phyloP scores from a whole-genome alignment of 2,329 filamentous ascomycete genomes.

The Botrytis byssoidea region DNA sequence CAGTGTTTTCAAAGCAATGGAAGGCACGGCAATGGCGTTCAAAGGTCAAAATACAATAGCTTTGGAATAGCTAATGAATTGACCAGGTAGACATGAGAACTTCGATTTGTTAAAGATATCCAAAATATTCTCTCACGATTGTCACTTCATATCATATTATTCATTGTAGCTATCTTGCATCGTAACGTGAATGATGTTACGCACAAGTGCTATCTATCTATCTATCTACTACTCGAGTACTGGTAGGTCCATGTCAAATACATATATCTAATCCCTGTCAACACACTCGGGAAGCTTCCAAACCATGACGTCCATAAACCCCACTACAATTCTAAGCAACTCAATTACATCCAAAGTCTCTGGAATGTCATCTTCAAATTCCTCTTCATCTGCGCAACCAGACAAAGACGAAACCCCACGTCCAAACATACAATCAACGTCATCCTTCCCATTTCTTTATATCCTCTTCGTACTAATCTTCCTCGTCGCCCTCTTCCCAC shows the following conservation, averaged over 20 bases:
- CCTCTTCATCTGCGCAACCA: constrained; percentile 16
- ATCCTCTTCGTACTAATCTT: constrained; percentile 51
- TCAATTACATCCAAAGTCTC: constrained; percentile 1
- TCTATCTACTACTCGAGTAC: not conserved
- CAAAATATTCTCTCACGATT: not conserved
- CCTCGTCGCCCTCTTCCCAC: constrained; percentile 52
- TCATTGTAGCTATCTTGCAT: not conserved
- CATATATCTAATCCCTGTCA: constrained; percentile 2
- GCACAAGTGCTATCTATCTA: no score
- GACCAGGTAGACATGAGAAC: constrained; percentile 4
- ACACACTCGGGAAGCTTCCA: not conserved
- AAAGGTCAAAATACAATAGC: constrained; percentile 25
- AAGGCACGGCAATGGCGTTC: constrained; percentile 28
- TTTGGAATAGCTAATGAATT: constrained; percentile 24
- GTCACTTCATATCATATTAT: not conserved
- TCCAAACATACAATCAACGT: constrained; percentile 24
- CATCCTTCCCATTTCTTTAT: constrained; percentile 32
- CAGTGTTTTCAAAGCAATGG: not conserved
- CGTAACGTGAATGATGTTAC: not conserved
- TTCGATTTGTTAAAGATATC: not conserved
- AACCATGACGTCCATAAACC: constrained; percentile 16
- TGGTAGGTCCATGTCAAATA: not conserved
- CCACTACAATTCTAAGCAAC: constrained; percentile 20
- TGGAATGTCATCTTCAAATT: constrained; percentile 28
- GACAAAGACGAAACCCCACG: constrained; percentile 22